Conservation (phyloP, 306 rosid genomes). For the Quercus suber region DNA sequence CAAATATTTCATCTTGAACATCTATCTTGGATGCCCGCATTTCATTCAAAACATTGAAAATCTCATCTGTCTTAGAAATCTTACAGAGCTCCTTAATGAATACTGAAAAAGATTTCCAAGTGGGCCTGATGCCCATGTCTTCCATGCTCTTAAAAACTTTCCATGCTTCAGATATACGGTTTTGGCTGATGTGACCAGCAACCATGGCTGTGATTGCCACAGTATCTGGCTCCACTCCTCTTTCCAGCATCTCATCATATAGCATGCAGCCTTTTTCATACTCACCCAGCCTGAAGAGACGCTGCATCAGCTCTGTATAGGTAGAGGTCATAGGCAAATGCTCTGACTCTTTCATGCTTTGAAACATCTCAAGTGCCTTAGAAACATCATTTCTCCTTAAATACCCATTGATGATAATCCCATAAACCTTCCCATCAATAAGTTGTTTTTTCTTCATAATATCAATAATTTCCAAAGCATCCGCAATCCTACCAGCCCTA, state of each 20-base stretch:
- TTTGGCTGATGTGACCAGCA: constrained; percentile 66
- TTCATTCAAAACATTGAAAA: constrained; percentile 57
- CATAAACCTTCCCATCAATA: constrained; percentile 52
- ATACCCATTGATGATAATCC: constrained; percentile 62
- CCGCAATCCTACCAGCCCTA: constrained; percentile 57
- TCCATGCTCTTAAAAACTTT: constrained; percentile 58
- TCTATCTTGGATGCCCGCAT: constrained; percentile 56
- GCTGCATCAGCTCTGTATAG: constrained; percentile 78
- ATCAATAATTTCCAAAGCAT: constrained; percentile 68
- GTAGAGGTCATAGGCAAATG: constrained; percentile 50
- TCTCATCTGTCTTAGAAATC: constrained; percentile 65
- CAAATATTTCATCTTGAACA: constrained; percentile 47
- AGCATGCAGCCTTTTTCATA: constrained; percentile 61
- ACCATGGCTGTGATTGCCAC: constrained; percentile 81
- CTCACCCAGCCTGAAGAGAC: constrained; percentile 51
- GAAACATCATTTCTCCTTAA: constrained; percentile 46
- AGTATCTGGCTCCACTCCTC: constrained; percentile 53
- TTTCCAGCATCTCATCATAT: constrained; percentile 71
- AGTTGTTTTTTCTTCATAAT: constrained; percentile 55
- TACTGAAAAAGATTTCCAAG: constrained; percentile 57
- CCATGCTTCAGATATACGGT: constrained; percentile 66
- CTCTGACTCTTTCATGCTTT: constrained; percentile 60
- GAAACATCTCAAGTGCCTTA: constrained; percentile 60
- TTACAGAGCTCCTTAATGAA: constrained; percentile 79
- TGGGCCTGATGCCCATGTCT: constrained; percentile 53